These are phyloP conservation scores for Trichosporon sp. DNA, from an alignment of 1,284 basidiomycete genomes.

Conservation along the genomic window DNA sequence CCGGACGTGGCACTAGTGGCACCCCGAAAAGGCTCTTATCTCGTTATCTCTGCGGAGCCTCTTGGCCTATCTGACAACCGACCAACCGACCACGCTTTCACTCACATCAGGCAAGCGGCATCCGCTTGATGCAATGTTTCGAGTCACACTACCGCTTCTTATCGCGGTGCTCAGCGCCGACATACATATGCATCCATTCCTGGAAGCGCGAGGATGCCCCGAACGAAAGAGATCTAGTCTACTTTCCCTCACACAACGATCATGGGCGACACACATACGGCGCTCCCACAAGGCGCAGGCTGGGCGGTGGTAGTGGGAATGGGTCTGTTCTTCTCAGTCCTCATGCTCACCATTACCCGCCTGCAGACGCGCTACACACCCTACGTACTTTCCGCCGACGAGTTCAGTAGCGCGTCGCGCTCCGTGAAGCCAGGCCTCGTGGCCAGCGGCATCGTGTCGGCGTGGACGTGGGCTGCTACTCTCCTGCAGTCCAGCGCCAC, in stretches of 20 bases:
- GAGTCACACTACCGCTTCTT: neutral
- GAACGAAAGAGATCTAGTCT: too few species aligned
- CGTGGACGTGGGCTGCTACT: constrained; percentile 57
- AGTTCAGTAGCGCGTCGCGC: constrained; percentile 67
- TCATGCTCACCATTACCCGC: constrained; percentile 56
- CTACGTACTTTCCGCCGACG: constrained; percentile 47
- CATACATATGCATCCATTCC: neutral
- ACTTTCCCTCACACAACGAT: neutral
- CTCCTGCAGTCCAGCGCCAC: constrained; percentile 47
- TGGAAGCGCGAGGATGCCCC: neutral
- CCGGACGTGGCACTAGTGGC: too few species aligned
- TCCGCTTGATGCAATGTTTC: neutral
- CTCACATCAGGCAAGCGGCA: too few species aligned
- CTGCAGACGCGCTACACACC: constrained; percentile 41
- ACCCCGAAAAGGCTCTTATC: too few species aligned
- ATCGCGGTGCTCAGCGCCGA: neutral
- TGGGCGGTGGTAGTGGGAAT: constrained; percentile 81
- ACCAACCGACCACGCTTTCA: too few species aligned
- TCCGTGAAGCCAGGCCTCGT: constrained; percentile 84
- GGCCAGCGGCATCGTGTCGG: constrained; percentile 72
- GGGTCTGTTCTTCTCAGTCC: constrained; percentile 71
- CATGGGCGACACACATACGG: neutral
- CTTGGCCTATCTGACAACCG: too few species aligned
- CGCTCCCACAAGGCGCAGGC: constrained; percentile 56
- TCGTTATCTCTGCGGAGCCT: too few species aligned